A percentile compares a stretch with the other conserved stretches of the same genome.
Evolutionary conservation across 306 rosid species (phyloP).

Genomic region (Quercus dentata): DNA sequence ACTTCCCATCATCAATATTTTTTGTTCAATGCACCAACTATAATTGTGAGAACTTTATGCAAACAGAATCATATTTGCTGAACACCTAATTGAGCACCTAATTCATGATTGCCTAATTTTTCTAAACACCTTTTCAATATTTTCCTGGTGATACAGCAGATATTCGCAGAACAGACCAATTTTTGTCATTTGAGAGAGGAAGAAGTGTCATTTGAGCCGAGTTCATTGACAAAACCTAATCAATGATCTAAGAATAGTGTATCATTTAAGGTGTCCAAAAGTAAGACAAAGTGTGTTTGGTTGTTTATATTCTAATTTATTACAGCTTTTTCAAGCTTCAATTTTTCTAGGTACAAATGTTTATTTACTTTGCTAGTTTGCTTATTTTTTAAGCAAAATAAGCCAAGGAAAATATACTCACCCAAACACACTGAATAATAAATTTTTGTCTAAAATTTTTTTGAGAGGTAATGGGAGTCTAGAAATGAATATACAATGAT

Average conservation of each 20-base stretch:
- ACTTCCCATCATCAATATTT: not conserved
- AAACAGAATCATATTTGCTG: not conserved
- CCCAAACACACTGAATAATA: not conserved
- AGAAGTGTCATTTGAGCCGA: not conserved
- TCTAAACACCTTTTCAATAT: not conserved
- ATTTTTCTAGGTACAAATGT: too few relatives aligned
- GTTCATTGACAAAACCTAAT: not conserved
- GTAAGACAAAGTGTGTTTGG: not conserved
- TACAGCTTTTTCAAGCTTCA: too few relatives aligned
- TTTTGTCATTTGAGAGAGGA: not conserved
- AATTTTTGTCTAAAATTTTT: not conserved
- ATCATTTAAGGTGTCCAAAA: not conserved
- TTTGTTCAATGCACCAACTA: not conserved
- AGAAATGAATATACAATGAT: conserved; percentile 6
- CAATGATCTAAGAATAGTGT: not conserved
- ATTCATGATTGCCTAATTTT: not conserved
- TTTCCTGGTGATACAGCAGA: not conserved
- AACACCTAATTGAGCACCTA: not conserved
- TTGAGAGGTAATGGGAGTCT: not conserved
- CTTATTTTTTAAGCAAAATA: too few relatives aligned
- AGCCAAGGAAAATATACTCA: too few relatives aligned
- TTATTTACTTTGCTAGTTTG: too few relatives aligned
- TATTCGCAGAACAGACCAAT: not conserved
- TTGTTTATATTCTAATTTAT: too few relatives aligned
- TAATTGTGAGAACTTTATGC: not conserved